phyloP scores from a whole-genome alignment of 805 yeast genomes.

The Metschnikowia vanudenii region DNA sequence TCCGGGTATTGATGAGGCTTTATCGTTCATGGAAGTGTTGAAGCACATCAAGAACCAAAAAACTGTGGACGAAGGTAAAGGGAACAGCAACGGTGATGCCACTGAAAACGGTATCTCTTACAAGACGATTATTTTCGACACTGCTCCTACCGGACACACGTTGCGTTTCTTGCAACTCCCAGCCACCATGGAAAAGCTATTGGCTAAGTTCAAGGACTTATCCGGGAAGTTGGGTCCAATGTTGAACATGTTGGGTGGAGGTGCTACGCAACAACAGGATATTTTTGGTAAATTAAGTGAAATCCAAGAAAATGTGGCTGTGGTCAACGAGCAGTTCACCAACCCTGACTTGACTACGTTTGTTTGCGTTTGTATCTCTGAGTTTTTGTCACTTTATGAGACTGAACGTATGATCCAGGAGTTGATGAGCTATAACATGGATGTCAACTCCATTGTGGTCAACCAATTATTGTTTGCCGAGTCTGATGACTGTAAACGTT shows the following conservation, averaged over 20 bases:
- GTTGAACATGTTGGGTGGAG: constrained; percentile 70
- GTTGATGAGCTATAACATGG: constrained; percentile 90
- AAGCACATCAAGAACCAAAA: constrained; percentile 88
- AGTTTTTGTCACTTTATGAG: constrained; percentile 91
- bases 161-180: constrained; percentile 93
- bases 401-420: constrained; percentile 98
- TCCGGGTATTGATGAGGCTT: constrained; percentile 98
- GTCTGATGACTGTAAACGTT: constrained; percentile 81
- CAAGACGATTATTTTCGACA: constrained; percentile 92
- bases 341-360: constrained; percentile 94
- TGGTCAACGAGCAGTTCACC: constrained; percentile 92
- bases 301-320: constrained; percentile 74
- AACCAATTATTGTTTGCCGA: constrained; percentile 91
- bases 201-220: constrained; percentile 83
- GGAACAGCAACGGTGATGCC: constrained; percentile 4
- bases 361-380: constrained; percentile 96
- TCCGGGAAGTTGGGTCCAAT: constrained; percentile 88
- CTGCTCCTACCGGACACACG: constrained; percentile 99
- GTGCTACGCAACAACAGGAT: constrained; percentile 56
- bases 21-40: constrained; percentile 96
- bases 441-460: constrained; percentile 92
- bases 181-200: constrained; percentile 80
- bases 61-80: constrained; percentile 11
- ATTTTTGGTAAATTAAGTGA: constrained; percentile 77
- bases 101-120: constrained; percentile 37